Evolutionary conservation across 2,329 filamentous ascomycete genomes (phyloP).

Genomic region (Thermothelomyces thermophilus): DNA sequence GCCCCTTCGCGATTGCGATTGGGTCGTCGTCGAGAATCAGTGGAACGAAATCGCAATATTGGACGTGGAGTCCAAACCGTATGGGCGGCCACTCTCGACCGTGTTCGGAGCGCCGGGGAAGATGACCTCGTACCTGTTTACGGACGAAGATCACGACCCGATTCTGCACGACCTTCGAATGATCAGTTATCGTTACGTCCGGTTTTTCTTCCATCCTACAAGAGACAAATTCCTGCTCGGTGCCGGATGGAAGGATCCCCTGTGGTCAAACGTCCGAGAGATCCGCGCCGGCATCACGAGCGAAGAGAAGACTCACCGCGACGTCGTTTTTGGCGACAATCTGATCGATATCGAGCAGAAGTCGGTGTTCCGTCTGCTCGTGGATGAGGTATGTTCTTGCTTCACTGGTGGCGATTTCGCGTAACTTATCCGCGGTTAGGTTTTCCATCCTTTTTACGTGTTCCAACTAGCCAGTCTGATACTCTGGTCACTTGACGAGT

Average conservation of each 20-base stretch:
- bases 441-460: slow-evolving; percentile 95
- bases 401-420: not conserved
- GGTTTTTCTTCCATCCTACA: slow-evolving; percentile 82
- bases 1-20: slow-evolving; percentile 68
- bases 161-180: slow-evolving; percentile 67
- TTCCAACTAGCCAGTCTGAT: slow-evolving; percentile 93
- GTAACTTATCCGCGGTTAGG: slow-evolving; percentile 42
- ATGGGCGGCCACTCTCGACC: slow-evolving; percentile 51
- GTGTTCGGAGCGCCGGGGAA: slow-evolving; percentile 65
- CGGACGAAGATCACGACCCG: slow-evolving; percentile 68
- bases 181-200: slow-evolving; percentile 89
- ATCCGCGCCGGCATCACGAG: slow-evolving; percentile 77
- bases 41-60: slow-evolving; percentile 90
- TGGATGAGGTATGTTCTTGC: slow-evolving; percentile 64
- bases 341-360: slow-evolving; percentile 92
- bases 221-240: slow-evolving; percentile 84
- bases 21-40: slow-evolving; percentile 96
- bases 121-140: slow-evolving; percentile 41
- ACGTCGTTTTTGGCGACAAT: slow-evolving; percentile 83
- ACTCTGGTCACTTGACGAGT: slow-evolving; percentile 91
- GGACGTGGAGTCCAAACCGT: slow-evolving; percentile 49
- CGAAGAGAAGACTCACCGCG: slow-evolving; percentile 77
- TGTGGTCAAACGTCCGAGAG: slow-evolving; percentile 71
- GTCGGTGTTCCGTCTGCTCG: slow-evolving; percentile 68
- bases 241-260: slow-evolving; percentile 89